A percentile compares a stretch with the other conserved stretches of the same genome.
Evolutionary conservation across 2,329 filamentous ascomycete genomes (phyloP).

Genomic region (Raffaelea ambrosiae): DNA sequence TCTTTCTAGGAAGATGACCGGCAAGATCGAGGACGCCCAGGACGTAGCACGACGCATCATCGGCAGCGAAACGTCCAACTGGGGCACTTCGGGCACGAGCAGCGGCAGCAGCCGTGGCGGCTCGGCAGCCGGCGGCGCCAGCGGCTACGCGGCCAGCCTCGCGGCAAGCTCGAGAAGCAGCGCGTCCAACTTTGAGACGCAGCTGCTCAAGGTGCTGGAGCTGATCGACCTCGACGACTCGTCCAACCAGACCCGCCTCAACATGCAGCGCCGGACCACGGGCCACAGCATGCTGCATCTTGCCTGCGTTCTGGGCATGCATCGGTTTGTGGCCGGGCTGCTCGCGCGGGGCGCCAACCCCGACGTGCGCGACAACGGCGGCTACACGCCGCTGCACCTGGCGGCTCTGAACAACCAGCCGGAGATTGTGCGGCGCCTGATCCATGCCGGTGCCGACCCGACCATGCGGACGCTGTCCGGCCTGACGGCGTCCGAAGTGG

Average conservation of each 20-base stretch:
- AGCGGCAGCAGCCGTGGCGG: constrained; percentile 7
- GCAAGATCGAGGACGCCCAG: constrained; percentile 51
- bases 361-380: constrained; percentile 66
- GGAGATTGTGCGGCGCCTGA: constrained; percentile 67
- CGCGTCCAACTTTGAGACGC: constrained; percentile 51
- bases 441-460: constrained; percentile 65
- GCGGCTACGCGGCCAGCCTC: constrained; percentile 30
- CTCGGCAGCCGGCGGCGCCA: constrained; percentile 28
- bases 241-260: constrained; percentile 56
- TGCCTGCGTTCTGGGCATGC: constrained; percentile 65
- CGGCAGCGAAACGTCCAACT: constrained; percentile 34
- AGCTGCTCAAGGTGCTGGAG: constrained; percentile 67
- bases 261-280: constrained; percentile 51
- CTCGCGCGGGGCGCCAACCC: constrained; percentile 70
- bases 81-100: constrained; percentile 28
- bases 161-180: constrained; percentile 11
- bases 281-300: constrained; percentile 78
- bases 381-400: constrained; percentile 75
- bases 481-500: constrained; percentile 63
- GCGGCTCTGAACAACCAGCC: constrained; percentile 68
- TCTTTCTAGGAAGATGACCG: constrained; percentile 50
- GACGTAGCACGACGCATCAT: constrained; percentile 56
- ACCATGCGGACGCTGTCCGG: constrained; percentile 61
- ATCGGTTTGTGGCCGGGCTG: constrained; percentile 67
- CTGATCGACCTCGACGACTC: constrained; percentile 71